phyloP scores from a whole-genome alignment of 2,329 filamentous ascomycete genomes.

The Botrytis hyacinthi region DNA sequence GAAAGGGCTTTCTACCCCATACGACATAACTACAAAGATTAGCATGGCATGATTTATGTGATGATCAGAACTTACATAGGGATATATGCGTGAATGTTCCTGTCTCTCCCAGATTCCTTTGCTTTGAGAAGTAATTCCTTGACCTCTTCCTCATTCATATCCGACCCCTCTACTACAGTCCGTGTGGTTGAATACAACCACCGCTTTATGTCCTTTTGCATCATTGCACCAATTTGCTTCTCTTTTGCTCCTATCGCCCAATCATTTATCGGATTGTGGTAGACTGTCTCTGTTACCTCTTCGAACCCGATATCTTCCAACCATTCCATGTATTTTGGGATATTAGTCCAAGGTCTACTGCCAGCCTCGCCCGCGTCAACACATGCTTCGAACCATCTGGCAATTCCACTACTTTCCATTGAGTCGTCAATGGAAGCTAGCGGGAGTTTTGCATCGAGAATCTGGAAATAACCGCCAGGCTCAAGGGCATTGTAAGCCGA shows the following conservation, averaged over 20 bases:
- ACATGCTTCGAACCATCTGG: slow-evolving; percentile 26
- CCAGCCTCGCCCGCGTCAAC: slow-evolving; percentile 21
- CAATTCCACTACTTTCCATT: slow-evolving; percentile 28
- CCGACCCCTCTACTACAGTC: neutral
- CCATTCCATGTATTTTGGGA: slow-evolving; percentile 24
- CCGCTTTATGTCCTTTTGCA: slow-evolving; percentile 25
- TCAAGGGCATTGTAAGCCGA: slow-evolving; percentile 21
- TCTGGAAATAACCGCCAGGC: slow-evolving; percentile 27
- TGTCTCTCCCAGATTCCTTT: neutral
- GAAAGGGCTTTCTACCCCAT: slow-evolving; percentile 3
- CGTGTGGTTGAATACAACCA: neutral
- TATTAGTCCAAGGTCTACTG: slow-evolving; percentile 24
- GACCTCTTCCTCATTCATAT: slow-evolving; percentile 1
- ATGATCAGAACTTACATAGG: neutral
- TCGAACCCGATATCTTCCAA: slow-evolving; percentile 50
- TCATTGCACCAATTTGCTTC: slow-evolving; percentile 28
- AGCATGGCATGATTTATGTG: neutral
- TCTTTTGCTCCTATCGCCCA: slow-evolving; percentile 47
- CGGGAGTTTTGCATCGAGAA: slow-evolving; percentile 25
- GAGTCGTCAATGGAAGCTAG: slow-evolving; percentile 26
- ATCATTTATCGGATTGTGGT: slow-evolving; percentile 52
- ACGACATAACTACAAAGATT: slow-evolving; percentile 8
- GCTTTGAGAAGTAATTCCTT: neutral
- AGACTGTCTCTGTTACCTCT: slow-evolving; percentile 50
- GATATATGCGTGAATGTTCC: slow-evolving; percentile 11